Conservation (phyloP, 441 rosid genomes). For the Kokia cookei region DNA sequence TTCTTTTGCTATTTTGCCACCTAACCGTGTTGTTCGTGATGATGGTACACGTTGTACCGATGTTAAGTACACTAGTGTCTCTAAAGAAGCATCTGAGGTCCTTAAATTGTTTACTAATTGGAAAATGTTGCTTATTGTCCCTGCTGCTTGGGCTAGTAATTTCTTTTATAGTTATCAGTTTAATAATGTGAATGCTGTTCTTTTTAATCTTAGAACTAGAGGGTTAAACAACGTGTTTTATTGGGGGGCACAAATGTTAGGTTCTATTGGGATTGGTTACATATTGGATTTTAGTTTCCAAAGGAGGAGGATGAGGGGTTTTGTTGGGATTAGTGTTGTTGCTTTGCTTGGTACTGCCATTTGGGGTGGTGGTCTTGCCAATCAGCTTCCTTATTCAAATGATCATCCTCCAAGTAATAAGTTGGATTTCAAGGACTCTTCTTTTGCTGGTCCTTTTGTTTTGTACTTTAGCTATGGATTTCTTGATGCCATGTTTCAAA, state of each 20-base stretch:
- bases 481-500: slow-evolving; percentile 40
- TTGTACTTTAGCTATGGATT: slow-evolving; percentile 33
- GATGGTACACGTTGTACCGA: slow-evolving; percentile 39
- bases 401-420: background rate
- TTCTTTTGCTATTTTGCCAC: slow-evolving; percentile 45
- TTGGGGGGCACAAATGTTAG: slow-evolving; percentile 39
- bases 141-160: slow-evolving; percentile 38
- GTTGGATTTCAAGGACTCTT: slow-evolving; percentile 31
- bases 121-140: slow-evolving; percentile 32
- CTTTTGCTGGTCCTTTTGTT: slow-evolving; percentile 31
- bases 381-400: slow-evolving; percentile 23
- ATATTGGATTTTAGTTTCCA: slow-evolving; percentile 29
- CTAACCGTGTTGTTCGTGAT: slow-evolving; percentile 39
- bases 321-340: slow-evolving; percentile 24
- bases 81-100: slow-evolving; percentile 33
- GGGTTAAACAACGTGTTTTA: slow-evolving; percentile 34
- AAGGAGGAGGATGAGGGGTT: slow-evolving; percentile 27
- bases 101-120: slow-evolving; percentile 25
- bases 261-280: slow-evolving; percentile 28
- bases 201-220: slow-evolving; percentile 28
- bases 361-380: slow-evolving; percentile 36
- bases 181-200: slow-evolving; percentile 24
- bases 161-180: slow-evolving; percentile 34
- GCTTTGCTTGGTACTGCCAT: slow-evolving; percentile 23
- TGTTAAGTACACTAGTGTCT: slow-evolving; percentile 16